phyloP scores from a whole-genome alignment of 1,284 basidiomycete genomes.

The Trametes polyzona region DNA sequence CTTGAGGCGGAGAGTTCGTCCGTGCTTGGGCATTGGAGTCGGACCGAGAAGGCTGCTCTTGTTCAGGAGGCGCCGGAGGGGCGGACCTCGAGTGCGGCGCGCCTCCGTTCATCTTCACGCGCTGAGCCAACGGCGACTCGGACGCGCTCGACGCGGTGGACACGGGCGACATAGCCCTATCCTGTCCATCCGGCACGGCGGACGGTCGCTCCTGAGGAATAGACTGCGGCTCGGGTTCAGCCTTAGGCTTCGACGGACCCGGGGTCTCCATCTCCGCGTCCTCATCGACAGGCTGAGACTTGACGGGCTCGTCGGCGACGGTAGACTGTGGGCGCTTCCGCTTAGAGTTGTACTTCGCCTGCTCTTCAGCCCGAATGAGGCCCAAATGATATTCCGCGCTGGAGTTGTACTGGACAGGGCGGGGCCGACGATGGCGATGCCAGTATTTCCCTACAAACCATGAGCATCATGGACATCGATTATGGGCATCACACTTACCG shows the following conservation, averaged over 20 bases:
- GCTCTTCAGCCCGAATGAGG: slow-evolving; percentile 58
- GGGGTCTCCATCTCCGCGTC: slow-evolving; percentile 63
- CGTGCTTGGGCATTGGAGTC: slow-evolving; percentile 4
- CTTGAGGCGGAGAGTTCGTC: slow-evolving; percentile 17
- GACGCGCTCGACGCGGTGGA: slow-evolving; percentile 70
- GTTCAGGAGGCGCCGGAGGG: slow-evolving; percentile 24
- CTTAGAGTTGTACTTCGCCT: slow-evolving; percentile 50
- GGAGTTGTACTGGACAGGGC: slow-evolving; percentile 77
- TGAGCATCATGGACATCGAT: slow-evolving; percentile 11
- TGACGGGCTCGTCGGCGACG: slow-evolving; percentile 38
- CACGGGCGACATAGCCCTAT: slow-evolving; percentile 64
- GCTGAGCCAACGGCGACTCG: slow-evolving; percentile 68
- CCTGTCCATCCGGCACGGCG: slow-evolving; percentile 42
- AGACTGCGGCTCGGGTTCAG: slow-evolving; percentile 30
- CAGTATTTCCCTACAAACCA: slow-evolving; percentile 73
- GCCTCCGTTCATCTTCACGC: slow-evolving; percentile 60
- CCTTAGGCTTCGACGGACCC: slow-evolving; percentile 47
- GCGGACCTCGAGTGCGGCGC: slow-evolving; percentile 36
- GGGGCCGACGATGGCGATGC: slow-evolving; percentile 80
- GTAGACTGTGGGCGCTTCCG: slow-evolving; percentile 48
- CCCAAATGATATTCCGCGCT: slow-evolving; percentile 71
- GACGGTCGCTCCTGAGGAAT: slow-evolving; percentile 25
- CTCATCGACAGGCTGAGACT: slow-evolving; percentile 51
- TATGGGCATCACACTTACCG: slow-evolving; percentile 56
- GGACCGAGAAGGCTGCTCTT: neutral